phyloP scores from a whole-genome alignment of 257 asterid species.

The Solanum virginianum region DNA sequence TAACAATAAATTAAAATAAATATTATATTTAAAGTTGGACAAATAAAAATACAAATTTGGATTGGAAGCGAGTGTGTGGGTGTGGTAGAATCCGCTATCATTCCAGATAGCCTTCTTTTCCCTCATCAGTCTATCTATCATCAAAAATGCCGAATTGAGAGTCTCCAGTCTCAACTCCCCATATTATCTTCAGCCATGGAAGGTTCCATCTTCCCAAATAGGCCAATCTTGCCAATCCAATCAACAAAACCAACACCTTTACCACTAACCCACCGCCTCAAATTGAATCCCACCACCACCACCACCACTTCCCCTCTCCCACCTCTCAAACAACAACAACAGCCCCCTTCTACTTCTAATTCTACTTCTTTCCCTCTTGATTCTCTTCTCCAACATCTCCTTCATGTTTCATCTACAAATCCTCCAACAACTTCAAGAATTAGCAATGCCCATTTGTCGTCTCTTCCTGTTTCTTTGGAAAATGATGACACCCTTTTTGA shows the following conservation, averaged over 20 bases:
- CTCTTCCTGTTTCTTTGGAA: conserved; percentile 19
- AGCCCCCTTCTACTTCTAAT: conserved; percentile 1
- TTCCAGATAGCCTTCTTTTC: neutral
- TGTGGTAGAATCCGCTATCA: neutral
- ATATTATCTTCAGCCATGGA: conserved; percentile 36
- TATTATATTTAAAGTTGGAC: too few relatives aligned
- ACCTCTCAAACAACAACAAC: conserved; percentile 33
- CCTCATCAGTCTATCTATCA: neutral
- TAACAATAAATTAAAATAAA: too few relatives aligned
- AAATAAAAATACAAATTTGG: neutral
- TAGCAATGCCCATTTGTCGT: conserved; percentile 2
- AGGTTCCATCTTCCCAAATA: conserved; percentile 63
- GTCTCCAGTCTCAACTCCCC: neutral
- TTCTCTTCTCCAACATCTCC: conserved; percentile 74
- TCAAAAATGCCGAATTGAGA: neutral
- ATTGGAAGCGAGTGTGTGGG: neutral
- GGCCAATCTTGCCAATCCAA: conserved; percentile 58
- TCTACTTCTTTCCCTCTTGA: conserved; percentile 56
- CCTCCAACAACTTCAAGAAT: conserved; percentile 16
- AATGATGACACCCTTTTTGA: conserved; percentile 23
- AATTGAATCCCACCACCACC: conserved; percentile 28
- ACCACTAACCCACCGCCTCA: conserved; percentile 32
- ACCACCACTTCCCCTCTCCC: conserved; percentile 48
- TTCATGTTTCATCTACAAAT: conserved; percentile 36
- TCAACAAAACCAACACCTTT: conserved; percentile 41